Percentiles rank a stretch among this genome's conserved stretches.
phyloP scores from a whole-genome alignment of 306 rosid species.

The Ammopiptanthus mongolicus region DNA sequence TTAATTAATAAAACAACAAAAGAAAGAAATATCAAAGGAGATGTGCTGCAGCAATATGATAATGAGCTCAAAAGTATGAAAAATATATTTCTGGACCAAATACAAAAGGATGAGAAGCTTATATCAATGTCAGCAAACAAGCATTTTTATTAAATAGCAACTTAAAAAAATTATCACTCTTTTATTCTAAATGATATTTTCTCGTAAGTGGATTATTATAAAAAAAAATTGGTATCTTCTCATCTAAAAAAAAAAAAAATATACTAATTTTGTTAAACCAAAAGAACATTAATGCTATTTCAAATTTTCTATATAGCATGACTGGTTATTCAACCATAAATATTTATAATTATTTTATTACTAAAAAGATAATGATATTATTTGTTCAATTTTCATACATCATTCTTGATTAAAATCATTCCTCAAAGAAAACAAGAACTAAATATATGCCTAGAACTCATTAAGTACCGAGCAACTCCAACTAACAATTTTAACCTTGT shows the following conservation, averaged over 20 bases:
- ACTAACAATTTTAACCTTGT: neutral
- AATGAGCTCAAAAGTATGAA: neutral
- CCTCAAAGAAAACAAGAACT: neutral
- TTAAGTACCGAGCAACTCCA: neutral
- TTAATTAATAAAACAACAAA: too few relatives aligned
- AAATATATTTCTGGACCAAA: neutral
- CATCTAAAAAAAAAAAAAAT: too few relatives aligned
- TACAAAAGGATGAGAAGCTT: neutral
- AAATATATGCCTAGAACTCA: neutral
- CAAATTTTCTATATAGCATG: neutral
- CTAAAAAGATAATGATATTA: neutral
- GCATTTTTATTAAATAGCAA: too few relatives aligned
- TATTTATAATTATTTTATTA: neutral
- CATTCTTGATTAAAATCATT: neutral
- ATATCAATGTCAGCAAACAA: too few relatives aligned
- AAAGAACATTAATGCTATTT: too few relatives aligned
- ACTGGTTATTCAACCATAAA: neutral
- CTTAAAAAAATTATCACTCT: neutral
- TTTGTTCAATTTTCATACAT: neutral
- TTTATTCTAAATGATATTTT: neutral
- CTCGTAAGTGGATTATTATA: too few relatives aligned
- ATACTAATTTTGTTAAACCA: neutral
- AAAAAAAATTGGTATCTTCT: neutral
- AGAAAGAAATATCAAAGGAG: too few relatives aligned
- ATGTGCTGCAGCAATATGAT: neutral